Base-by-base conservation (phyloP, 768 basidiomycete species). In the Pisolithus orientalis region DNA sequence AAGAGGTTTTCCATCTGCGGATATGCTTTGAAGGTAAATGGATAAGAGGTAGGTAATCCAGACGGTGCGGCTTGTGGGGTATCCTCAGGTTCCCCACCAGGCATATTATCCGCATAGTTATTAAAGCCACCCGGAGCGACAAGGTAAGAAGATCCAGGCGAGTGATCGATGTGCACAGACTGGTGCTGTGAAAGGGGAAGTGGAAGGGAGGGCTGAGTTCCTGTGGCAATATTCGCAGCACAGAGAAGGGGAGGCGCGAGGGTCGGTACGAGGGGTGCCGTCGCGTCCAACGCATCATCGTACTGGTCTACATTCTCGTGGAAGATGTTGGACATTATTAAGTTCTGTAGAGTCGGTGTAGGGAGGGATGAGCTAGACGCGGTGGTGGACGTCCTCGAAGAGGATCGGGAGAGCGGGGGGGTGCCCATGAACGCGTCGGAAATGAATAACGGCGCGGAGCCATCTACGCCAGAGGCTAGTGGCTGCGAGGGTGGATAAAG, bases 1-100 rank as follows among this genome's bases (percentile, higher is more conserved):
- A 17, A 32, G 11, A 39, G 47, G n/a, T 9, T 37, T 39, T 24
- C 11, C 32, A 44, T 25, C 32, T 44, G 47, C 32, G 47, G 43
- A 6, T 38, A 14, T 6, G 40, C 39, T 25, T 16, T n/a, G 31
- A 53, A 53, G 31, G 47, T 49, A 38, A 53, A 53, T 6, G 44
- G 40, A 16, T 29, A 49, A 1, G 47, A 44, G 27, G 24, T 28
- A 7, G 47, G 47, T 8, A 53, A 25, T n/a, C 32, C 34, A 1
- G 34, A 31, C 24, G 34, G n/a, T 37, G 32, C 24, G 10, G 39
- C 24, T 11, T n/a, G 7, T 28, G 45, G 9, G 38, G 29, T 7
- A 17, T 4, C n/a, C 40, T 13, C 34, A 13, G 34, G 11, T 34
- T 13, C 34, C 34, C 34, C 34, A 34, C 34, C 4, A 1, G 34